phyloP scores from a whole-genome alignment of 2,329 filamentous ascomycete genomes.

The Curvularia sp. region DNA sequence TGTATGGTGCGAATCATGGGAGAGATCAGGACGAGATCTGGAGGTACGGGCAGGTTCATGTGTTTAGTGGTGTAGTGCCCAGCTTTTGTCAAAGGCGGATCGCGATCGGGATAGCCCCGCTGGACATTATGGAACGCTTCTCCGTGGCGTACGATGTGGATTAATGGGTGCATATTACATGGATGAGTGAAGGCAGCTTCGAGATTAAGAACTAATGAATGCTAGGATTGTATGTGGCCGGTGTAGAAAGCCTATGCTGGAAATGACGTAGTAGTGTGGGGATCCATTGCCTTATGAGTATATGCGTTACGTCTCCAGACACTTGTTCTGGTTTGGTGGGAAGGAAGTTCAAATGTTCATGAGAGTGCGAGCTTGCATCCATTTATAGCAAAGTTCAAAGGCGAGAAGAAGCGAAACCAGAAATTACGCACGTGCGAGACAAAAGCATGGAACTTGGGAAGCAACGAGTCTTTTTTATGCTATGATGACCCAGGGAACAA shows the following conservation, averaged over 20 bases:
- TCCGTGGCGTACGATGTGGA: conserved; percentile 33
- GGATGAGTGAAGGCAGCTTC: too few relatives aligned
- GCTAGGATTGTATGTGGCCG: too few relatives aligned
- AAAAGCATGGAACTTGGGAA: neutral
- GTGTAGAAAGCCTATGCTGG: neutral
- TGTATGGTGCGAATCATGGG: conserved; percentile 36
- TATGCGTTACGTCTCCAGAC: too few relatives aligned
- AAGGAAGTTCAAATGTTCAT: too few relatives aligned
- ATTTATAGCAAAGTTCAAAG: neutral
- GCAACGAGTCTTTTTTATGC: neutral
- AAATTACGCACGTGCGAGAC: neutral
- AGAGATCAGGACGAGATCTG: conserved; percentile 33
- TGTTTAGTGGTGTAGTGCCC: conserved; percentile 21
- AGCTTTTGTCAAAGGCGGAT: conserved; percentile 29
- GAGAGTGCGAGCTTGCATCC: too few relatives aligned
- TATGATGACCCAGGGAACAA: neutral
- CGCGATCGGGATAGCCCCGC: conserved; percentile 20
- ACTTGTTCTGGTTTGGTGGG: too few relatives aligned
- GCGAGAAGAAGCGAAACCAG: neutral
- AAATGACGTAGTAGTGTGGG: neutral
- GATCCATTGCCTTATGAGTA: neutral
- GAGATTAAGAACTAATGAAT: neutral
- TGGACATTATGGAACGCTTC: conserved; percentile 33
- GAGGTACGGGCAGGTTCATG: conserved; percentile 12
- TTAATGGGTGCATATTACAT: conserved; percentile 3